Base-by-base conservation (phyloP, 2,329 filamentous ascomycete species). In the Penicillium brasilianum region DNA sequence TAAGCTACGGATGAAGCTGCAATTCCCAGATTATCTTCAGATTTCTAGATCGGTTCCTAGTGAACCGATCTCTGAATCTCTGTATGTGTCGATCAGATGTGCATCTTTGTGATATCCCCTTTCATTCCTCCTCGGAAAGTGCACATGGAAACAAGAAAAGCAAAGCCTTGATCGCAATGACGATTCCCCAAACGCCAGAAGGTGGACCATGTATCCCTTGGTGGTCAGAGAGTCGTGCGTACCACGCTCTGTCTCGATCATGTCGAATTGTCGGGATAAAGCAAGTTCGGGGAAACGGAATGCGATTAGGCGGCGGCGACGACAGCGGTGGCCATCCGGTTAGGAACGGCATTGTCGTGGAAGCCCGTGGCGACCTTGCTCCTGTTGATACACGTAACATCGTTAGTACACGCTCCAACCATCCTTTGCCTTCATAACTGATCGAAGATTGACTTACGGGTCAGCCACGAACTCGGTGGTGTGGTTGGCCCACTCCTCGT, bases 381-480 rank as follows among this genome's bases (percentile, higher is more conserved):
- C 0, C 60, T 62, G 18, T 46, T 28, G 16, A 22, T 32, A 50
- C 9, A 50, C 18, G 28, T 2, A 9, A 41, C 16, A 25, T 8
- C 11, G 30, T 57, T 37, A 57, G 55, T 28, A 50, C 22, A 10
- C 44, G 9, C 25, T 37, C 13, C 13, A 16, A 10, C 25, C 6
- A 2, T 30, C 28, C 25, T 1, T 46, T 28, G 2, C 7, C 7
- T 11, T 20, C 13, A 25, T 8, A 4, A 30, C 9, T 22, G 10
- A 25, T 18, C 18, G 25, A 20, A 39, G 14, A 28, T 28, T 10
- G 14, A 60, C 65, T 11, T 41, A 64, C 65, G 65, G 61, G 25
- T 67, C 65, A 49, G 54, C 28, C n/a, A 62, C 44, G n/a, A 62
- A 67, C 3, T 20, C 46, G 8, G 44, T n/a, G 6, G 37, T 41